phyloP scores from a whole-genome alignment of 148 eudicot species.

The Nepenthes gracilis region DNA sequence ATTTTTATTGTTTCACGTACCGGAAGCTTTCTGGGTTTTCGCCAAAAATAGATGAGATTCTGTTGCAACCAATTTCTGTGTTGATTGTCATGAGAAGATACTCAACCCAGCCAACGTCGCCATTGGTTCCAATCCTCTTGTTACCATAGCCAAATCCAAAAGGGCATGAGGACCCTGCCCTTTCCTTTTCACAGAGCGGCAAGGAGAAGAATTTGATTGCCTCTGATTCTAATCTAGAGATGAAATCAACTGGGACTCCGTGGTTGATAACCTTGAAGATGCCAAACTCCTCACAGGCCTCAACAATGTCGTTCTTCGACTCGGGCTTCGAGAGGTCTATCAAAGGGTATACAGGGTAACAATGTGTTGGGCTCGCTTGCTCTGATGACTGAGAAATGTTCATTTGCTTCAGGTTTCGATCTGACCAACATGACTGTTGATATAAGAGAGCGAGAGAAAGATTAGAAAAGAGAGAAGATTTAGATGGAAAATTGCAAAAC shows the following conservation, averaged over 20 bases:
- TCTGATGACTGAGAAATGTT: constrained; percentile 20
- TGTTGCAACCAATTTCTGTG: constrained; percentile 12
- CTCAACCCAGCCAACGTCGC: constrained; percentile 85
- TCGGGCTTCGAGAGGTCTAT: constrained; percentile 40
- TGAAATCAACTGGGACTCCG: constrained; percentile 28
- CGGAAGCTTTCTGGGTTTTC: constrained; percentile 25
- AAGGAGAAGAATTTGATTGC: constrained; percentile 43
- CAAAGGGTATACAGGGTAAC: constrained; percentile 19
- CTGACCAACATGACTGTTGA: constrained; percentile 23
- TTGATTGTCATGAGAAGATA: constrained; percentile 30
- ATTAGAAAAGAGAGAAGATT: too few species aligned
- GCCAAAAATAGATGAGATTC: constrained; percentile 13
- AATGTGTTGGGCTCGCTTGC: constrained; percentile 20
- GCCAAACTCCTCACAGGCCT: constrained; percentile 60
- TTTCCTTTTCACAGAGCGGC: constrained; percentile 29
- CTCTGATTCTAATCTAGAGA: constrained; percentile 31
- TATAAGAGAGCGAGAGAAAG: too few species aligned
- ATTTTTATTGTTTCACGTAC: constrained; percentile 4
- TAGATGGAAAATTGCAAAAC: too few species aligned
- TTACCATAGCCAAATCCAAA: constrained; percentile 54
- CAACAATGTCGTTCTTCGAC: constrained; percentile 25
- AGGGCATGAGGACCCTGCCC: constrained; percentile 28
- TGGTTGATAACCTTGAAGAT: constrained; percentile 68
- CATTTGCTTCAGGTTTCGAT: constrained; percentile 24
- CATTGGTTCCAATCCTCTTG: constrained; percentile 55